Percentiles rank a stretch among this genome's conserved stretches.
phyloP scores from a whole-genome alignment of 805 yeast genomes.

The Starmera quercuum region DNA sequence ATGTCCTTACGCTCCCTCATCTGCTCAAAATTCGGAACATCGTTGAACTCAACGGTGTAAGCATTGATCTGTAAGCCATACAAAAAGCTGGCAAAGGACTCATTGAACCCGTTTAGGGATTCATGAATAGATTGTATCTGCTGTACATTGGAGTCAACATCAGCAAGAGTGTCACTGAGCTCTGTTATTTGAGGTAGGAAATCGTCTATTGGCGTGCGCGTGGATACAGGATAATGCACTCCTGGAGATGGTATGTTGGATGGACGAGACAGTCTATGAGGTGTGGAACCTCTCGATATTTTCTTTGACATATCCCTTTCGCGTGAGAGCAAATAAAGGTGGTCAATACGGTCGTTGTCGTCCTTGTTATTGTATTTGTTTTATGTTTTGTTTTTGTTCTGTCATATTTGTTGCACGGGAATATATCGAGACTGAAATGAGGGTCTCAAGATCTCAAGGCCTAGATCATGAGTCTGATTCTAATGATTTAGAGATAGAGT shows the following conservation, averaged over 20 bases:
- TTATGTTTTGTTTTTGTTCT: not conserved
- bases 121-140: constrained; percentile 53
- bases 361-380: not conserved
- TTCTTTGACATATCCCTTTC: constrained; percentile 9
- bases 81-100: constrained; percentile 66
- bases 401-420: too few relatives aligned
- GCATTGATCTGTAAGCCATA: constrained; percentile 81
- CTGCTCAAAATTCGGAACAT: constrained; percentile 11
- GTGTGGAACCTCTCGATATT: constrained; percentile 21
- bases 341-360: not conserved
- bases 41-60: constrained; percentile 71
- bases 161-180: constrained; percentile 41
- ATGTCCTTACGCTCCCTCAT: constrained; percentile 9
- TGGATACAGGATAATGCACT: constrained; percentile 36
- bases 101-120: constrained; percentile 60
- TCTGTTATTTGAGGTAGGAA: constrained; percentile 34
- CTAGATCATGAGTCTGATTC: too few relatives aligned
- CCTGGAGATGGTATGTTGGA: constrained; percentile 33
- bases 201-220: constrained; percentile 34
- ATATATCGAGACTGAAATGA: too few relatives aligned
- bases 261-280: constrained; percentile 32
- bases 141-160: constrained; percentile 52
- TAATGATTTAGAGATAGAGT: too few relatives aligned
- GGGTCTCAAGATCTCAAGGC: too few relatives aligned
- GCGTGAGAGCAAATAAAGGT: not conserved